phyloP scores from a whole-genome alignment of 768 basidiomycete species.

The Naganishia friedmannii region DNA sequence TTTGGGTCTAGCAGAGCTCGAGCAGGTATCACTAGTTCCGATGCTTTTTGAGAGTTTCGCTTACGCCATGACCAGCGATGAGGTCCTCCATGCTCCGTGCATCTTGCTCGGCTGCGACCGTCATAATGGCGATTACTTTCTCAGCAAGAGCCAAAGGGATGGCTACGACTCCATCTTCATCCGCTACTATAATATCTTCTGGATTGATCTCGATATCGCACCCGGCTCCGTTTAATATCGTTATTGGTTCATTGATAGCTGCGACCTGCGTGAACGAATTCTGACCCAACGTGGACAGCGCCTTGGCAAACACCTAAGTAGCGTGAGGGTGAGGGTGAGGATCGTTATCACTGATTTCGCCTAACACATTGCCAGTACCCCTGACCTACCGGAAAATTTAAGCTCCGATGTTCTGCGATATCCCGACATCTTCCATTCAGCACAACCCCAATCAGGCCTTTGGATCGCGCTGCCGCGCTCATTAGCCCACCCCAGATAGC shows the following conservation, averaged over 20 bases:
- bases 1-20: neutral
- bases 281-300: conserved; percentile 15
- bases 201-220: conserved; percentile 17
- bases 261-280: conserved; percentile 9
- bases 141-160: conserved; percentile 31
- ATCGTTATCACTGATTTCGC: neutral
- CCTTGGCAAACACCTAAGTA: conserved; percentile 23
- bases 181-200: conserved; percentile 35
- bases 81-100: conserved; percentile 24
- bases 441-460: conserved; percentile 6
- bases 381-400: conserved; percentile 12
- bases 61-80: conserved; percentile 8
- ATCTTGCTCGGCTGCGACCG: conserved; percentile 29
- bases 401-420: conserved; percentile 11
- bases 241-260: neutral
- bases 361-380: neutral
- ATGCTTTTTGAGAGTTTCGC: conserved; percentile 29
- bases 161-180: conserved; percentile 31
- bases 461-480: neutral
- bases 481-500: conserved; percentile 21
- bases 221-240: neutral
- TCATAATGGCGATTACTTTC: conserved; percentile 20
- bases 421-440: conserved; percentile 18
- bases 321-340: neutral
- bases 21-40: neutral